These are phyloP conservation scores for Microdochium paspali DNA, from an alignment of 2,329 filamentous ascomycete species.

Conservation along the genomic window DNA sequence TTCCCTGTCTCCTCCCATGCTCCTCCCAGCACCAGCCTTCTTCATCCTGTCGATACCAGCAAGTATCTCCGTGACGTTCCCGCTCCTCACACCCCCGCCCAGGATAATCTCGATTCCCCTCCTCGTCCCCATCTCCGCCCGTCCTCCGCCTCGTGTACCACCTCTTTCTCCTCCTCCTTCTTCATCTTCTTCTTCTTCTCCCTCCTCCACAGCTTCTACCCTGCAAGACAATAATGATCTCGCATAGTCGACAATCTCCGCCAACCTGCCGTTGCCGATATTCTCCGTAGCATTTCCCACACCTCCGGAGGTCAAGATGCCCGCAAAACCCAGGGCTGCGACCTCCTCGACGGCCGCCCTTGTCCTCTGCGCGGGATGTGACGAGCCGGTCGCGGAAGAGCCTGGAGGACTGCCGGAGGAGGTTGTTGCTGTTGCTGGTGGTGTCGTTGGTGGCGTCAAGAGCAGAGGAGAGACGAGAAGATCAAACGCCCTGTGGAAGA, in stretches of 20 bases:
- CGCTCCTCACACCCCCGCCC: conserved; percentile 38
- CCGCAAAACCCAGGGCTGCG: conserved; percentile 34
- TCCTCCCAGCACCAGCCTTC: background rate
- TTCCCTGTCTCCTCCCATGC: background rate
- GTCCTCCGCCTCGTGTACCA: background rate
- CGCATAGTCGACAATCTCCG: conserved; percentile 18
- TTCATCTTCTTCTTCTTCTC: too few species aligned
- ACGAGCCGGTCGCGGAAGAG: conserved; percentile 7
- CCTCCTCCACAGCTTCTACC: too few species aligned
- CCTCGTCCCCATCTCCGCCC: conserved; percentile 8
- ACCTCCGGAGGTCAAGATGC: conserved; percentile 44
- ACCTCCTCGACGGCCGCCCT: too few species aligned
- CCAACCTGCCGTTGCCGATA: conserved; percentile 17
- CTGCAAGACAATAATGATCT: too few species aligned
- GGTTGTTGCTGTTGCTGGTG: background rate
- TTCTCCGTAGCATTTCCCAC: conserved; percentile 30
- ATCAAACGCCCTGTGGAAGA: conserved; percentile 51
- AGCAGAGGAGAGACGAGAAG: conserved; percentile 27
- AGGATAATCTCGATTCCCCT: conserved; percentile 37
- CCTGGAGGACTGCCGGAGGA: conserved; percentile 5
- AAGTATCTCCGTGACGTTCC: conserved; percentile 24
- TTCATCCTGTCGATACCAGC: background rate
- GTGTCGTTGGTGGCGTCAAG: too few species aligned
- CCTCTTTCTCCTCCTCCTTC: background rate
- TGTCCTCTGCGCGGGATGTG: conserved; percentile 21